Base-by-base conservation (phyloP, 2,329 filamentous ascomycete species). In the Ceratocystis cubensis region DNA sequence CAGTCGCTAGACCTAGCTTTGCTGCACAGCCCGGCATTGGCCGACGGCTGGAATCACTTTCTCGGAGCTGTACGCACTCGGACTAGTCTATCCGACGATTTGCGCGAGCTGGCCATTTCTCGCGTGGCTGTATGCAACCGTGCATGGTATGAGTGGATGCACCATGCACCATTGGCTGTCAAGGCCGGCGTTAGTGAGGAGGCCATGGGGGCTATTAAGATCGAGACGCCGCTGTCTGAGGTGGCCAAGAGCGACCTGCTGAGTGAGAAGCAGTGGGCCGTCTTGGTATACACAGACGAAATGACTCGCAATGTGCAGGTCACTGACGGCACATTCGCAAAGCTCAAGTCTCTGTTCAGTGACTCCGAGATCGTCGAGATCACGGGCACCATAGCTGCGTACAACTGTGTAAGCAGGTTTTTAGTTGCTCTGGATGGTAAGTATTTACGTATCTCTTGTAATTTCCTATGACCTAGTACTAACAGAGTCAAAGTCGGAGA, bases 361-460 rank as follows among this genome's bases (percentile, higher is more conserved):
- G 87, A 92, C 69, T 80, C 82, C 72, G 88, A 92, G 76, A 79
- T 93, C 63, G 88, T 95, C 15, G 91, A 95, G 78, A 81, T 94
- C 69, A 92, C 88, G 57, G 84, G 88, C 41, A 92, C 88, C 25
- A 82, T 84, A 70, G 88, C 88, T 13, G 85, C 84, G 65, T 95
- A 95, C 74, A 95, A 95, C 74, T 92, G 88, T 73, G 89, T 95
- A 17, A 91, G 88, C 74, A 82, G 90, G 37, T 92, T 95, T 71
- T 75, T 95, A 70, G 89, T 95, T 22, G 90, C 90, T 15, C 75
- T 96, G 66, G 87, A 95, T 76, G 88, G 84, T 86, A 76, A 75
- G 82, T 77, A 61, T 53, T 65, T 61, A 50, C 2, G 5, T 30
- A 15, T 13, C 20, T 37, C 20, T 20, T 22, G n/a, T 3, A 17